These are phyloP conservation scores for Coemansia sp. DNA, from an alignment of 192 early-diverging fungal genomes.

Conservation along the genomic window DNA sequence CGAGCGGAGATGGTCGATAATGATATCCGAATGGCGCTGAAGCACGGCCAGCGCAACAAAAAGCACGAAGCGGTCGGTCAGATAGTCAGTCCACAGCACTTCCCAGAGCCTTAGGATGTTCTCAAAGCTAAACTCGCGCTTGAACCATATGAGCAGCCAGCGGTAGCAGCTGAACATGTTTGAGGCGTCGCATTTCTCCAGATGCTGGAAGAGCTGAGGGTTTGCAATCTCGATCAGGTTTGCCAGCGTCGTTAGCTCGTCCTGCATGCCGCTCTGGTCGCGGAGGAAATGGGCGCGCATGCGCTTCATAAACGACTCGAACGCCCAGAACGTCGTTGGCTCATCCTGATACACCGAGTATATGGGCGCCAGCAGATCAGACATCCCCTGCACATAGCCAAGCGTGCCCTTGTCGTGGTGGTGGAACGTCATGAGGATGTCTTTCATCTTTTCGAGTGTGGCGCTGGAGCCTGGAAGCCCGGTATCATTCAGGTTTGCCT, in stretches of 20 bases:
- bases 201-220: conserved; percentile 78
- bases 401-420: conserved; percentile 66
- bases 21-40: conserved; percentile 79
- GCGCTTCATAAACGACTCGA: conserved; percentile 85
- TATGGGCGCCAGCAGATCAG: conserved; percentile 88
- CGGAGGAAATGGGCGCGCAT: conserved; percentile 90
- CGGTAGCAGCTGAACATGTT: conserved; percentile 99
- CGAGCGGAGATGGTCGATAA: conserved; percentile 75
- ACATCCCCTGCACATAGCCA: conserved; percentile 98
- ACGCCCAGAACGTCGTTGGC: conserved; percentile 91
- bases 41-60: conserved; percentile 97
- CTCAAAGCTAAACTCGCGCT: conserved; percentile 92
- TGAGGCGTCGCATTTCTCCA: conserved; percentile 74
- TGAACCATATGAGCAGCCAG: conserved; percentile 96
- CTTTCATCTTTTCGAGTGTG: conserved; percentile 85
- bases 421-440: conserved; percentile 92
- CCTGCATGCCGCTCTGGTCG: conserved; percentile 94
- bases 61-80: conserved; percentile 81
- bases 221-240: conserved; percentile 87
- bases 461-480: conserved; percentile 65
- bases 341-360: conserved; percentile 89
- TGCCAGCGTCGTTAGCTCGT: conserved; percentile 80
- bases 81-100: conserved; percentile 74
- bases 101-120: conserved; percentile 90
- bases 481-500: conserved; percentile 35